Percentiles rank a stretch among this genome's conserved stretches.
phyloP scores from a whole-genome alignment of 2,329 filamentous ascomycete species.

The Pseudogymnoascus sp. region DNA sequence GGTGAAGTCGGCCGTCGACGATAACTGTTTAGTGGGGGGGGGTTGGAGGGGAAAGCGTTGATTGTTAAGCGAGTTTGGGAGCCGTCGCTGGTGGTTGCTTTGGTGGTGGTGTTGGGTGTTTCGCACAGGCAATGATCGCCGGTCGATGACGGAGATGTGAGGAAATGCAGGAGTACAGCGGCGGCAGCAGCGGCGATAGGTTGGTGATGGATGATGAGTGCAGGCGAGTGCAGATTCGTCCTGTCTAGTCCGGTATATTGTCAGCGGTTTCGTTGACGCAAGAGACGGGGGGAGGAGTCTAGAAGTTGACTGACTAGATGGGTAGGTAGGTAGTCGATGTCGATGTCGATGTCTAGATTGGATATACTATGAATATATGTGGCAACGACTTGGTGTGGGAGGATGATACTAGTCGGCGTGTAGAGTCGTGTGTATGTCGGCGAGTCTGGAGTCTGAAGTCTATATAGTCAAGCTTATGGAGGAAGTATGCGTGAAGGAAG shows the following conservation, averaged over 20 bases:
- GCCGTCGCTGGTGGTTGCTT: not conserved
- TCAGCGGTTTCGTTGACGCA: not conserved
- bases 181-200: not conserved
- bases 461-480: not conserved
- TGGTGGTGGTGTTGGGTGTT: not conserved
- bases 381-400: too few relatives aligned
- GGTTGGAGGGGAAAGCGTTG: not conserved
- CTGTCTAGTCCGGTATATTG: not conserved
- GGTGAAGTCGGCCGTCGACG: not conserved
- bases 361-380: not conserved
- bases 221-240: not conserved
- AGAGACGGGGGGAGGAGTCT: not conserved
- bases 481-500: not conserved
- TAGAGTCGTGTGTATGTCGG: not conserved
- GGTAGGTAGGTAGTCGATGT: not conserved
- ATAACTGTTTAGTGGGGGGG: not conserved
- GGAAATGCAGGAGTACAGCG: not conserved
- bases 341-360: not conserved
- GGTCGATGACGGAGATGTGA: conserved; percentile 3
- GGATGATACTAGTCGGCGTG: not conserved
- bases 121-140: conserved; percentile 4
- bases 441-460: not conserved
- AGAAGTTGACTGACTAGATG: not conserved
- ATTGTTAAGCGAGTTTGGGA: not conserved
- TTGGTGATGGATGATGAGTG: not conserved